Base-by-base conservation (phyloP, 2,329 filamentous ascomycete genomes). In the Ceratocystis cacaofunesta region DNA sequence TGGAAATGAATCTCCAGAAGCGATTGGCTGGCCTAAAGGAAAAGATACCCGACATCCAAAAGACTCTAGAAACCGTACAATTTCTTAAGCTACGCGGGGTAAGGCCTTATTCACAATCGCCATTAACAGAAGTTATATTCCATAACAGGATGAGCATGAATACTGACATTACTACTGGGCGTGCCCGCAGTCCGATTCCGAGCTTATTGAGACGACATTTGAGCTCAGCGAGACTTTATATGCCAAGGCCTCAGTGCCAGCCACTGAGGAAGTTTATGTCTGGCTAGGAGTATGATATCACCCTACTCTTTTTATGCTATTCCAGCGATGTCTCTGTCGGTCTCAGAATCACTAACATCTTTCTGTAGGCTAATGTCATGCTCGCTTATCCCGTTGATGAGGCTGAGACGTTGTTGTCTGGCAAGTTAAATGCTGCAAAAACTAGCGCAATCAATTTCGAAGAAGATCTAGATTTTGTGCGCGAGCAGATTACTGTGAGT, bases 151-250 rank as follows among this genome's bases (percentile, higher is more conserved):
- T 17, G 5, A 32, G 15, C 19, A 19, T n/a, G 57, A 15, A 28
- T 3, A 17, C 48, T 62, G 41, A 57, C 32, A n/a, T 44, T 62
- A 25, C 57, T 46, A 8, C 44, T 32, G 15, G 4, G 28, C 41
- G 17, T 15, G 48, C 19, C 12, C 50, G n/a, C 61, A 80, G 77
- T 76, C 77, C 68, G 80, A 80, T 50, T 77, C 78, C 15, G 86
- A 90, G 41, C 85, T 89, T 15, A 85, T 97, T 70, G 88, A 96
- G 75, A 92, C 92, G 36, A 95, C 89, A 1, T 99, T 97, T 74
- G 92, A 96, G 77, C 82, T 99, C 65, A 96, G 96, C 77, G 92
- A 97, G 73, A 99, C 94, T 1, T 80, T 99, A 7, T 96, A 91
- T 73, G 89, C 92, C 22, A 94, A 91, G 74, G 94, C 94, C 12